Base-by-base conservation (phyloP, 2,329 filamentous ascomycete species). In the Neofusicoccum laricinum region DNA sequence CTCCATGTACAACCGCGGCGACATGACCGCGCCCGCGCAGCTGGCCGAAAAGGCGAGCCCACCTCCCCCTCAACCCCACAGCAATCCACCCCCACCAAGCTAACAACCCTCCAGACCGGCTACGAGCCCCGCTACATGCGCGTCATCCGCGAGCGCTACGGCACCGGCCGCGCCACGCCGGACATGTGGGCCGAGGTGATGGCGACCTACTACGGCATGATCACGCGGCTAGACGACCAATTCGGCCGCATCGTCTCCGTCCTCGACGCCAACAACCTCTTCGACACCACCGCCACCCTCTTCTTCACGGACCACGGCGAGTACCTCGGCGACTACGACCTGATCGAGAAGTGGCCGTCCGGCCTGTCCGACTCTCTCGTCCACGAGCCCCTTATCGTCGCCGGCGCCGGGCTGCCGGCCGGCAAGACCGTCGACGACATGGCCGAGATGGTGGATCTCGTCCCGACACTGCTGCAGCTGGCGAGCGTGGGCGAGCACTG, bases 201-300 rank as follows among this genome's bases (percentile, higher is more conserved):
- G 41, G 80, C 78, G 0, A 81, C 78, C 0, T 82, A 82, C 64
- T 80, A 79, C 61, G 80, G 81, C 14, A 83, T 82, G 79, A 80
- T 81, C 4, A 73, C 78, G 0, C 71, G 80, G 0, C 66, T 82
- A 0, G 80, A 82, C 63, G 75, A 81, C 30, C 80, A 82, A 63
- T 82, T 82, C 46, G 79, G 80, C 0, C 69, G 76, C 0, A 69
- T 82, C 3, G 66, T 80, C 6, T 68, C 69, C 0, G 73, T 71
- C 4, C 65, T 78, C 1, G 73, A 79, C 10, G 70, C 74, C 0
- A 67, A 73, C 1, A 72, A 68, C 0, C 66, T 78, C 0, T 80
- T 77, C 76, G 69, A 77, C 3, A 69, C 74, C 10, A 80, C 79
- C 0, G 71, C 81, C 0, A 80, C 78, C 0, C 73, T 81, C 71